phyloP scores from a whole-genome alignment of 2,329 filamentous ascomycete genomes.

The Sclerotinia spermophila region DNA sequence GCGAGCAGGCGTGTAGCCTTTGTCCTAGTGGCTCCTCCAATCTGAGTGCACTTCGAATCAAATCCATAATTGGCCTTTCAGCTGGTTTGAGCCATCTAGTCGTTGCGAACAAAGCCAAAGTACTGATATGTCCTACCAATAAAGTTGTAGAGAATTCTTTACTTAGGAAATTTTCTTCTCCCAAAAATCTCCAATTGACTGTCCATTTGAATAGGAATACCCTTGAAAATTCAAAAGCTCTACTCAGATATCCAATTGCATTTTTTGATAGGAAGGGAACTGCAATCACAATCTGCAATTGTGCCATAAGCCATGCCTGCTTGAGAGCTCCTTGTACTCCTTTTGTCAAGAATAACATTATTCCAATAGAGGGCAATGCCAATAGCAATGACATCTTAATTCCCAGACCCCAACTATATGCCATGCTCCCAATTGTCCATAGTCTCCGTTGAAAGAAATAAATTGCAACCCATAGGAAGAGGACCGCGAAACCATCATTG shows the following conservation, averaged over 20 bases:
- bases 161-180: conserved; percentile 77
- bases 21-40: conserved; percentile 37
- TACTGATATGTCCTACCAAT: conserved; percentile 50
- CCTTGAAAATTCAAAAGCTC: conserved; percentile 86
- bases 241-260: conserved; percentile 66
- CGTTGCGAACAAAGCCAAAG: conserved; percentile 54
- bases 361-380: conserved; percentile 73
- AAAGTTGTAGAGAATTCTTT: conserved; percentile 55
- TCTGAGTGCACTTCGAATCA: conserved; percentile 37
- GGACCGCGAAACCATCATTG: conserved; percentile 87
- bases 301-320: conserved; percentile 66
- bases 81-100: conserved; percentile 60
- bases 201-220: conserved; percentile 98
- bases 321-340: conserved; percentile 64
- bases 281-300: conserved; percentile 68
- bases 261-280: conserved; percentile 67
- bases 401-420: conserved; percentile 77
- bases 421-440: conserved; percentile 69
- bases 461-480: conserved; percentile 81
- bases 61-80: conserved; percentile 45
- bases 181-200: conserved; percentile 97
- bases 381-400: conserved; percentile 93
- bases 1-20: conserved; percentile 47
- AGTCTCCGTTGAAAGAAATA: conserved; percentile 68
- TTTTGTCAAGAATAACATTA: conserved; percentile 70